Percentiles rank a stretch among this genome's conserved stretches.
phyloP scores from a whole-genome alignment of 768 basidiomycete species.

The Udeniomyces megalosporus region DNA sequence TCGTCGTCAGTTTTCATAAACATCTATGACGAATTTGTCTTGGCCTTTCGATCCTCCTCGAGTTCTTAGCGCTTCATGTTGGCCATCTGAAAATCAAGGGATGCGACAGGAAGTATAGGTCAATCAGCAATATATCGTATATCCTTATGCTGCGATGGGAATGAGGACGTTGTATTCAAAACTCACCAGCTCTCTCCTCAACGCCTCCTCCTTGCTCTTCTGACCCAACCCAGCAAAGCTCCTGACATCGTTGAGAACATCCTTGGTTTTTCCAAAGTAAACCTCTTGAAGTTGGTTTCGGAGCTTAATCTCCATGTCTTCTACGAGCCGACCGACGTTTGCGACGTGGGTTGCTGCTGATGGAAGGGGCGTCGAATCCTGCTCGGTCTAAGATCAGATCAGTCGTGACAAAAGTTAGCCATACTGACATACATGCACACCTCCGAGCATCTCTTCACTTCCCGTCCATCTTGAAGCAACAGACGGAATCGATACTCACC shows the following conservation, averaged over 20 bases:
- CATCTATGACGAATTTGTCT: no score
- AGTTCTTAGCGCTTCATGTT: constrained; percentile 5
- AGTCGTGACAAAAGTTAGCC: background rate
- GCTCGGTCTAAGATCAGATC: constrained; percentile 45
- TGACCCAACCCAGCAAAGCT: constrained; percentile 55
- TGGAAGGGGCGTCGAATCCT: constrained; percentile 59
- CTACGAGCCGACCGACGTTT: constrained; percentile 88
- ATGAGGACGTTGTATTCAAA: background rate
- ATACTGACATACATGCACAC: background rate
- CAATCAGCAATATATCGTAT: background rate
- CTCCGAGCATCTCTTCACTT: no score
- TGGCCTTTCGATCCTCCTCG: no score
- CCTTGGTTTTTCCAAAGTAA: constrained; percentile 61
- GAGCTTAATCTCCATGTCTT: constrained; percentile 99
- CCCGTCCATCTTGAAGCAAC: background rate
- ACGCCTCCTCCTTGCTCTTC: constrained; percentile 10
- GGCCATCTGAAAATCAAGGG: constrained; percentile 7
- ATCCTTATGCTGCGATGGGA: background rate
- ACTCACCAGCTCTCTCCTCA: constrained; percentile 14
- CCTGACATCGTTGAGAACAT: constrained; percentile 81
- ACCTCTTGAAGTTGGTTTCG: constrained; percentile 52
- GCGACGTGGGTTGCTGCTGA: constrained; percentile 70
- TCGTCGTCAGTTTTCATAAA: no score
- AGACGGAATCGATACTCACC: constrained; percentile 36
- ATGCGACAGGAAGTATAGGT: no score